Percentiles rank a stretch among this genome's conserved stretches.
Conservation (phyloP, 1,284 basidiomycete species). For the Phellopilus nigrolimitatus region DNA sequence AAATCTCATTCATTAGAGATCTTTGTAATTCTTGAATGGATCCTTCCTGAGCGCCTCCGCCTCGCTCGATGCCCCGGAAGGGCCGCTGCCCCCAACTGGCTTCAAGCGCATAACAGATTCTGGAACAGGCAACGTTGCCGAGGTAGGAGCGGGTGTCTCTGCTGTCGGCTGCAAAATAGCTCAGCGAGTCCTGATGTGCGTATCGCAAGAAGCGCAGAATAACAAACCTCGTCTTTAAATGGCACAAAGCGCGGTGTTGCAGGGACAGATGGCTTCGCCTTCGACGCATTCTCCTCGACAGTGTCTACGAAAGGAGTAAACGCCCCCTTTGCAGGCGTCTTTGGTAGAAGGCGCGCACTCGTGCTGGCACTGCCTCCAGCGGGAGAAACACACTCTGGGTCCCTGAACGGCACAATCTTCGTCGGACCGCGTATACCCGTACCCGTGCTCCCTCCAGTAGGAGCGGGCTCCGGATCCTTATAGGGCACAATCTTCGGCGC, state of each 20-base stretch:
- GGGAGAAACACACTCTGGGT: slow-evolving; percentile 13
- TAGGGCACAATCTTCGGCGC: slow-evolving; percentile 16
- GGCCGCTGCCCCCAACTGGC: slow-evolving; percentile 38
- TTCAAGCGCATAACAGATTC: slow-evolving; percentile 62
- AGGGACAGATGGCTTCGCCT: slow-evolving; percentile 28
- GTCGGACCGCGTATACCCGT: slow-evolving; percentile 2
- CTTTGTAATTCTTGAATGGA: slow-evolving; percentile 68
- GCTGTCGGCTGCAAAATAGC: slow-evolving; percentile 13
- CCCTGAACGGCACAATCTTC: slow-evolving; percentile 17
- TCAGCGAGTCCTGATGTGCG: slow-evolving; percentile 20
- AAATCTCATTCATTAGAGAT: slow-evolving; percentile 14
- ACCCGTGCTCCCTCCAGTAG: slow-evolving; percentile 17
- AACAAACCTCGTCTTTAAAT: slow-evolving; percentile 60
- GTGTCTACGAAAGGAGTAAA: slow-evolving; percentile 15
- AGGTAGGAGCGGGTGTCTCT: slow-evolving; percentile 27
- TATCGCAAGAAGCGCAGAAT: slow-evolving; percentile 6
- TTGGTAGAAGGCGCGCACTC: slow-evolving; percentile 23
- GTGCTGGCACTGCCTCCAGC: slow-evolving; percentile 20
- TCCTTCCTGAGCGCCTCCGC: slow-evolving; percentile 72
- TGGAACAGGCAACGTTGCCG: slow-evolving; percentile 26
- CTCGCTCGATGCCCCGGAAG: slow-evolving; percentile 35
- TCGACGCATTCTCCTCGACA: neutral
- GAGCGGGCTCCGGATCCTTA: slow-evolving; percentile 37
- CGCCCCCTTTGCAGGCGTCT: slow-evolving; percentile 26
- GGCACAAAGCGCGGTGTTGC: slow-evolving; percentile 58